These are phyloP conservation scores for Cutaneotrichosporon cutaneum DNA, from an alignment of 1,284 basidiomycete species.

Conservation along the genomic window DNA sequence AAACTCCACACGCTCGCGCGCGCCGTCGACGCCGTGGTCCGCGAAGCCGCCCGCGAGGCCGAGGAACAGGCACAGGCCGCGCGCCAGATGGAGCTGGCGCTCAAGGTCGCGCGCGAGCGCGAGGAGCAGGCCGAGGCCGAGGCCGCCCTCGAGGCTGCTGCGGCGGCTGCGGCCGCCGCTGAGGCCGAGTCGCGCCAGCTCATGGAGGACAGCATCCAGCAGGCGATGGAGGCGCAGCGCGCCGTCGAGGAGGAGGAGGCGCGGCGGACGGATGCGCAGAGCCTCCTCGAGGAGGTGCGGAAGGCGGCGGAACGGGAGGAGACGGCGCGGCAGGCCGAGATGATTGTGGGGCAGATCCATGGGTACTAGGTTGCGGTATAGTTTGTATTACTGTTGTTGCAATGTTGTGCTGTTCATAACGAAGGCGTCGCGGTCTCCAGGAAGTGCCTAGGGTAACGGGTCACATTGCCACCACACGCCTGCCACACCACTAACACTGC, in stretches of 20 bases:
- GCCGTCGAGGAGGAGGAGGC: slow-evolving; percentile 42
- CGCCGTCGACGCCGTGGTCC: slow-evolving; percentile 46
- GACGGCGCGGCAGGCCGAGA: slow-evolving; percentile 44
- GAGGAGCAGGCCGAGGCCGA: slow-evolving; percentile 44
- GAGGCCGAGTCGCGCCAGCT: slow-evolving; percentile 48
- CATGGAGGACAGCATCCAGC: slow-evolving; percentile 45
- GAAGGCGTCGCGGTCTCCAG: not conserved
- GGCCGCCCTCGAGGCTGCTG: slow-evolving; percentile 33
- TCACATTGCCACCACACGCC: too few relatives aligned
- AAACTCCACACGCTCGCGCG: slow-evolving; percentile 48
- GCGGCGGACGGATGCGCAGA: slow-evolving; percentile 36
- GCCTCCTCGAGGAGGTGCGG: slow-evolving; percentile 39
- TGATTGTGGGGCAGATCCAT: slow-evolving; percentile 42
- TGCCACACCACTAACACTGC: too few relatives aligned
- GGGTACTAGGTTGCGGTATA: slow-evolving; percentile 13
- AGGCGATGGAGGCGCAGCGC: slow-evolving; percentile 45
- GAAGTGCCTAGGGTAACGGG: not conserved
- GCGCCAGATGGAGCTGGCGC: slow-evolving; percentile 42
- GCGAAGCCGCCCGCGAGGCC: slow-evolving; percentile 41
- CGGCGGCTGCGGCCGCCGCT: slow-evolving; percentile 35
- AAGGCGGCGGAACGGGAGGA: slow-evolving; percentile 43
- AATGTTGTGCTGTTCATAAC: not conserved
- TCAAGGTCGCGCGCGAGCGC: slow-evolving; percentile 44
- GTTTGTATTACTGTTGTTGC: not conserved
- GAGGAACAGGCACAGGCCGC: slow-evolving; percentile 43